Evolutionary conservation across 257 asterid genomes (phyloP), one percentile per base, ranked within the genome.

Genomic region (Solanum paucissectum): DNA sequence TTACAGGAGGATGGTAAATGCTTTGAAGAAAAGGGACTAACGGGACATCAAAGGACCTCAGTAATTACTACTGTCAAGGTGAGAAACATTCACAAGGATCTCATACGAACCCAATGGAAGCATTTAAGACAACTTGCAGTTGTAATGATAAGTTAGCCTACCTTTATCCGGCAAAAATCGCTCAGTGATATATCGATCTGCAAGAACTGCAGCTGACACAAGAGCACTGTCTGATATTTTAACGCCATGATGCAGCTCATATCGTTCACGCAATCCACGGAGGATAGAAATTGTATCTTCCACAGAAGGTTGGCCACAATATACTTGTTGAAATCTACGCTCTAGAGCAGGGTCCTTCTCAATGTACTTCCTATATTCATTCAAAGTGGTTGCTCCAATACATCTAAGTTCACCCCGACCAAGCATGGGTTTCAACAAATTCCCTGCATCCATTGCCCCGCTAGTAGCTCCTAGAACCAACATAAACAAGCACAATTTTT

Each of bases 271-370:
- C 92, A 96, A 91, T 69, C 99, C 99, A 87, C 99, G 99, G 86
- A 96, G 93, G 87, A 96, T 96, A 44, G 98, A 96, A n/a, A 96
- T 91, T 37, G 98, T 89, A 90, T 95, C 98, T 91, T 95, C 99
- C 40, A 96, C 98, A 86, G 98, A 94, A 87, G 99, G 99, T 88
- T 94, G 96, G 83, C 95, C 95, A 90, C 99, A 96, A 87, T 91
- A 96, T 83, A 96, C 99, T 92, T 96, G 99, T 87, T 96, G 99
- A 87, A 96, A 96, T 90, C 99, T 93, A 83, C 99, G 96, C 87
- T 96, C 99, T 87, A 96, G 86, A 44, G 99, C 99, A 90, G 98
- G 98, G 90, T 96, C 99, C 93, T 96, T 96, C 92, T 96, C 99
- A 88, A 96, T 93, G 91, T 96, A 96, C 90, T 93, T 96, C 87